Conservation (phyloP, 345 rosid genomes). For the Luvunga scandens region DNA sequence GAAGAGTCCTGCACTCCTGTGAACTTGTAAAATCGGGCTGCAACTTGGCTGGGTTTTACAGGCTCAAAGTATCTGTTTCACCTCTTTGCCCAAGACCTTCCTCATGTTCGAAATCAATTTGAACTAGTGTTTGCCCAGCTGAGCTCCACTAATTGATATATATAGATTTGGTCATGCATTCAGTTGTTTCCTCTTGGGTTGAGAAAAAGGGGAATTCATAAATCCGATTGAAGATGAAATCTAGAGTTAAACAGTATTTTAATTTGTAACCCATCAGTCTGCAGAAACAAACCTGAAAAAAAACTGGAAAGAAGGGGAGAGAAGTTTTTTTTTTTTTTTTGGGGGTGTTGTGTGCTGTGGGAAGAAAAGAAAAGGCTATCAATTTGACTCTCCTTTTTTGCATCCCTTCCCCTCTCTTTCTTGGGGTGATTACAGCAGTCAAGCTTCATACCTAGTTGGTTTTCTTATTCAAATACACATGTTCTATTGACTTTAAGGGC, state of each 20-base stretch:
- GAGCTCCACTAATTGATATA: neutral
- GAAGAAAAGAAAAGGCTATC: neutral
- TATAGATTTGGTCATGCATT: too few species aligned
- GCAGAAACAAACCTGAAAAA: neutral
- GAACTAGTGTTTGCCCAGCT: neutral
- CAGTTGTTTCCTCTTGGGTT: too few species aligned
- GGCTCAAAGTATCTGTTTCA: neutral
- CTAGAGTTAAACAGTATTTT: neutral
- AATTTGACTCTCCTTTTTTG: neutral
- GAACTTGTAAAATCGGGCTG: neutral
- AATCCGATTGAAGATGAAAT: neutral
- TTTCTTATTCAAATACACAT: neutral
- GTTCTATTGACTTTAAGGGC: neutral
- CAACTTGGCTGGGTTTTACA: neutral
- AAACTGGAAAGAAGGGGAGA: neutral
- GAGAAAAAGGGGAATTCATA: too few species aligned
- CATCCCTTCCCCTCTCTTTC: neutral
- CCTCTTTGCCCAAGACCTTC: neutral
- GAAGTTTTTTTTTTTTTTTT: too few species aligned
- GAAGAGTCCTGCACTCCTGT: neutral
- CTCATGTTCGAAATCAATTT: neutral
- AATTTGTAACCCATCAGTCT: neutral
- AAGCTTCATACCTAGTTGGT: neutral
- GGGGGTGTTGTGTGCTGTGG: too few species aligned
- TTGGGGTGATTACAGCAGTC: neutral